phyloP scores from a whole-genome alignment of 805 yeast genomes.

The Myxozyma neotropica region DNA sequence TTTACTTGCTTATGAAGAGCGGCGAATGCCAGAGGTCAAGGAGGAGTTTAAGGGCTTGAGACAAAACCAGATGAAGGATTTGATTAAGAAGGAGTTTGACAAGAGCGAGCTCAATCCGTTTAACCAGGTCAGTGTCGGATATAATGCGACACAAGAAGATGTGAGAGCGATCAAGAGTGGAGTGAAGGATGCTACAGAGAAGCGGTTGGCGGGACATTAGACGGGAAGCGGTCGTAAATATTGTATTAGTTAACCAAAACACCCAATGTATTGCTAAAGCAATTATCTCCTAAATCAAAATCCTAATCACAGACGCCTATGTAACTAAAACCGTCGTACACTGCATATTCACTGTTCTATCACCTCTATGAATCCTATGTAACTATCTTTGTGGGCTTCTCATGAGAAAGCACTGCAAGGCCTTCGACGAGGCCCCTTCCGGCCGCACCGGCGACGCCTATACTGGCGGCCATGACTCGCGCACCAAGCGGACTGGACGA shows the following conservation, averaged over 20 bases:
- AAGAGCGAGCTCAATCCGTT: conserved; percentile 81
- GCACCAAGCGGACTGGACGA: conserved; percentile 17
- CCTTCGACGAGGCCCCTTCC: conserved; percentile 26
- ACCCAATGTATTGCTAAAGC: too few relatives aligned
- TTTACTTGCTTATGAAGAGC: conserved; percentile 66
- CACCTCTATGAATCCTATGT: too few relatives aligned
- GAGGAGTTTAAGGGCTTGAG: conserved; percentile 80
- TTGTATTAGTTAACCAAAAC: not conserved
- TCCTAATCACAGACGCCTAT: too few relatives aligned
- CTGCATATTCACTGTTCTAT: too few relatives aligned
- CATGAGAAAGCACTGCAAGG: not conserved
- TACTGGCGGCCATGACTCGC: not conserved
- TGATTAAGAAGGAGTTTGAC: conserved; percentile 77
- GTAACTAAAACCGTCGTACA: too few relatives aligned
- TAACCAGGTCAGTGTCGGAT: conserved; percentile 69
- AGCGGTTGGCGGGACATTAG: conserved; percentile 34
- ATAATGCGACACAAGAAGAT: conserved; percentile 63
- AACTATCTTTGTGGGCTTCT: too few relatives aligned
- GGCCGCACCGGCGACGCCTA: conserved; percentile 16
- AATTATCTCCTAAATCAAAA: too few relatives aligned
- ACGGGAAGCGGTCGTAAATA: not conserved
- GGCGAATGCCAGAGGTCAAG: conserved; percentile 69
- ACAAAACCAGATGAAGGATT: conserved; percentile 73
- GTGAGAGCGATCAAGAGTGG: conserved; percentile 51
- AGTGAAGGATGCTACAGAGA: conserved; percentile 55